Evolutionary conservation across 2,329 filamentous ascomycete species (phyloP).

Genomic region (Pseudogymnoascus pannorum): DNA sequence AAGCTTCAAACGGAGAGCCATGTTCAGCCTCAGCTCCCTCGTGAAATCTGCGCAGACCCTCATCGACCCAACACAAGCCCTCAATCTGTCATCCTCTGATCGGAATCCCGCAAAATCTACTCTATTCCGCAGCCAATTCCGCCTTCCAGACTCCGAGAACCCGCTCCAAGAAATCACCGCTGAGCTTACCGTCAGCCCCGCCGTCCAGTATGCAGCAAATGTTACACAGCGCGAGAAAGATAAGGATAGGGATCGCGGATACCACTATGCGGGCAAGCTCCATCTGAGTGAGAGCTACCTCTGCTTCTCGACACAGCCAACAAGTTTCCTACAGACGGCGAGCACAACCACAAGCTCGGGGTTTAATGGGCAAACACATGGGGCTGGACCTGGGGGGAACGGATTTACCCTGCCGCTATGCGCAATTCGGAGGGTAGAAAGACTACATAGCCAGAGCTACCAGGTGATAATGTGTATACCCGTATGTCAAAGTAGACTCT

Average conservation of each 20-base stretch:
- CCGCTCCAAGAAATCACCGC: slow-evolving; percentile 95
- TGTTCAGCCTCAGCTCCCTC: slow-evolving; percentile 67
- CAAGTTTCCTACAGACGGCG: slow-evolving; percentile 75
- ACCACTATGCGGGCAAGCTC: slow-evolving; percentile 85
- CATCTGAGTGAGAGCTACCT: slow-evolving; percentile 92
- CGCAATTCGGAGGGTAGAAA: slow-evolving; percentile 83
- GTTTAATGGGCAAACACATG: slow-evolving; percentile 89
- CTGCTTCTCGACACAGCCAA: slow-evolving; percentile 91
- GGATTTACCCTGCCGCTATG: slow-evolving; percentile 92
- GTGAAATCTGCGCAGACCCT: slow-evolving; percentile 94
- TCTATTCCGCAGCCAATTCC: slow-evolving; percentile 93
- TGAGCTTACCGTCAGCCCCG: slow-evolving; percentile 79
- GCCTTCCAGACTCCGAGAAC: slow-evolving; percentile 83
- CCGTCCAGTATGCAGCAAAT: slow-evolving; percentile 40
- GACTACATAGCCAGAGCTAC: slow-evolving; percentile 86
- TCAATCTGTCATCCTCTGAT: slow-evolving; percentile 66
- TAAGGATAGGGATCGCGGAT: slow-evolving; percentile 59
- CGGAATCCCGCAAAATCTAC: slow-evolving; percentile 82
- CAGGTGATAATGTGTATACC: slow-evolving; percentile 39
- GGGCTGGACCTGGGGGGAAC: slow-evolving; percentile 86
- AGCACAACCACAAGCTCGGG: slow-evolving; percentile 71
- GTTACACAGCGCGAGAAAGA: slow-evolving; percentile 63
- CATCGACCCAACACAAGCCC: slow-evolving; percentile 79
- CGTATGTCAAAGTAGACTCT: slow-evolving; percentile 14
- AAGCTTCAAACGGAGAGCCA: slow-evolving; percentile 30